Base-by-base conservation (phyloP, 768 basidiomycete genomes). In the Boletus sp. region DNA sequence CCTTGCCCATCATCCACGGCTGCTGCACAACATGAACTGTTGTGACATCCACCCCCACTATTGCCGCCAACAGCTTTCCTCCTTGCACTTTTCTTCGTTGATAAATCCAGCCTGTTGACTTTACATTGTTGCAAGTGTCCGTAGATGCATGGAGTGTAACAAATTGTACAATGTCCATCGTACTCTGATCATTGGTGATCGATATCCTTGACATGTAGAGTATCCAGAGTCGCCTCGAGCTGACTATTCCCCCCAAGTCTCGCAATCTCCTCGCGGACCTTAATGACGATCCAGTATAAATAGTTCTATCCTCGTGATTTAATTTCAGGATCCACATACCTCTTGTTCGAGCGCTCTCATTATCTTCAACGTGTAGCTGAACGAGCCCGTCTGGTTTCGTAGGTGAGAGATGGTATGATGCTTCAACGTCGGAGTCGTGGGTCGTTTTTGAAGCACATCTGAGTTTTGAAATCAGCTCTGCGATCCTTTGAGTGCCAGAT, bases 371-470 rank as follows among this genome's bases (percentile, higher is more conserved):
- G 94, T 97, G 68, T 98, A 98, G 2, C 82, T 86, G 62, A 98
- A 96, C 0, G 94, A 94, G 35, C 82, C 79, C 0, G 95, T 98
- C 40, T 80, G 77, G 29, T 84, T 70, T 39, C 80, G 80, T 57
- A 98, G 80, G 69, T 95, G 94, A 20, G 81, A 74, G 55, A 98
- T 92, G 0, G 88, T 84, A 66, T 94, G 89, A 1, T 74, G 72
- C 70, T 98, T 98, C 45, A 93, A 76, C 0, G 91, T 90, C 1
- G 89, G 88, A 0, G 92, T 92, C 0, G 84, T 78, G 0, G 96
- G 94, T 7, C 93, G 83, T 74, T 97, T 95, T 69, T 95, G 91
- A 12, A 98, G 83, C 28, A 97, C 89, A 61, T 96, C 94, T 97
- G 30, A 3, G 8, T 9, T 48, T 30, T 4, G 2, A 14, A 39